A percentile compares a stretch with the other conserved stretches of the same genome.
These are phyloP conservation scores for Cryphonectria parasitica DNA, from an alignment of 2,329 filamentous ascomycete genomes.

Conservation along the genomic window DNA sequence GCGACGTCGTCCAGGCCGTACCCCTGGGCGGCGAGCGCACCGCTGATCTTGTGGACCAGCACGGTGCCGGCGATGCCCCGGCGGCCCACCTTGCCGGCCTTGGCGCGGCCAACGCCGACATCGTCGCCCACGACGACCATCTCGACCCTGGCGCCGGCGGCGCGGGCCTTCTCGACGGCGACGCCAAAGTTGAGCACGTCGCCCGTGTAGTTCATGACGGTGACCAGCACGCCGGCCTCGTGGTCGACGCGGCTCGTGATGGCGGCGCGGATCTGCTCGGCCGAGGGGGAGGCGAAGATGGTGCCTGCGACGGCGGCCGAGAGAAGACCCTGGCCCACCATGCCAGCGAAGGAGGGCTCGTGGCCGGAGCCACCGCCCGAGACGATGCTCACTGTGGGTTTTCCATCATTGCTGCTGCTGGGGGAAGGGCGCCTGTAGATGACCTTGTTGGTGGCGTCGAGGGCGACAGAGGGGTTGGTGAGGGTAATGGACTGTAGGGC, in stretches of 20 bases:
- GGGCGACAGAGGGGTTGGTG: slow-evolving; percentile 81
- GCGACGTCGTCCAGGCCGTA: slow-evolving; percentile 71
- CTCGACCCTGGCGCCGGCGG: slow-evolving; percentile 75
- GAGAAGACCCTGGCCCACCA: slow-evolving; percentile 81
- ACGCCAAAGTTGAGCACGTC: slow-evolving; percentile 92
- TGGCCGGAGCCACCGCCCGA: slow-evolving; percentile 90
- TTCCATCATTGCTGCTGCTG: slow-evolving; percentile 38
- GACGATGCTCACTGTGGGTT: slow-evolving; percentile 77
- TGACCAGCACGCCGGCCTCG: slow-evolving; percentile 74
- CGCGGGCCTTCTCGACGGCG: slow-evolving; percentile 88
- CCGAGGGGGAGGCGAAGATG: slow-evolving; percentile 75
- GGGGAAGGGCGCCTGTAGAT: slow-evolving; percentile 69
- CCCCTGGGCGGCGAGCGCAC: slow-evolving; percentile 78
- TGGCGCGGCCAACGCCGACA: slow-evolving; percentile 80
- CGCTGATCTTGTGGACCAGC: slow-evolving; percentile 86
- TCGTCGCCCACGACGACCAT: slow-evolving; percentile 95
- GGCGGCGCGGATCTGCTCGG: slow-evolving; percentile 79
- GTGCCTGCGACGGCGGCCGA: slow-evolving; percentile 83
- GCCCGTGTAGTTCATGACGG: slow-evolving; percentile 94
- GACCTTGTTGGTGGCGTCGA: slow-evolving; percentile 81
- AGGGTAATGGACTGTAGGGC: slow-evolving; percentile 78
- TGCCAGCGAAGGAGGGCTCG: slow-evolving; percentile 84
- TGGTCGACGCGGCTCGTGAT: slow-evolving; percentile 72
- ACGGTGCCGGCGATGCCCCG: slow-evolving; percentile 91
- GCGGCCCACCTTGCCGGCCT: slow-evolving; percentile 88